Base-by-base conservation (phyloP, 257 asterid genomes). In the Nicotiana knightiana region DNA sequence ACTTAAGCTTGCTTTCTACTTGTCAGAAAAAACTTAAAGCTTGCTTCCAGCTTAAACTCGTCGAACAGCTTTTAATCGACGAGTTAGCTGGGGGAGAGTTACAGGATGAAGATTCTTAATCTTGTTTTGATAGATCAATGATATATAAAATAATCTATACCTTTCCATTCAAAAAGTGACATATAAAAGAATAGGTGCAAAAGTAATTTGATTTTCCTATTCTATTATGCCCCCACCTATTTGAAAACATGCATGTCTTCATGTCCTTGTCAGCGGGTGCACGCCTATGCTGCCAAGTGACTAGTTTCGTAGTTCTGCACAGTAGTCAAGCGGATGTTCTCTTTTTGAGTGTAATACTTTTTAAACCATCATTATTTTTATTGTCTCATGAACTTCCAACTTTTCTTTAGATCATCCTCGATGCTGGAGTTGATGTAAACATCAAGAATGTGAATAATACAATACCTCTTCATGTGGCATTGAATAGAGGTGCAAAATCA, bases 401-500 rank as follows among this genome's bases (percentile, higher is more conserved):
- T 87, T 39, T 80, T 66, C 73, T 83, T 75, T 87, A 96, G 99
- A 92, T 96, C 86, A 91, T 96, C 84, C 90, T 94, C 86, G 98
- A 92, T 76, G 94, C 97, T 79, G 99, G 97, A n/a, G 96, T 96
- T 82, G 93, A 96, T 87, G 99, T 94, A 63, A 94, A 96, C 87
- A 91, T 90, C 90, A 94, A 96, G 89, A 94, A 92, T 86, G 87
- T 84, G 85, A 94, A 91, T 89, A 96, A 93, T 83, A 91, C 97
- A 75, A 90, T 91, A 84, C 98, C 99, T 82, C 97, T 96, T 57
- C 99, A 96, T 87, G 97, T 96, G 86, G 99, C 99, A 83, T 87
- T 96, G 92, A 98, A 97, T 80, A 92, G 99, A 91, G 98, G 99
- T 82, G 95, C 99, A 85, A 96, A 94, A 81, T 92, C 98, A 85